Base-by-base conservation (phyloP, 176 grass and related monocot species). In the Elymus sibiricus region DNA sequence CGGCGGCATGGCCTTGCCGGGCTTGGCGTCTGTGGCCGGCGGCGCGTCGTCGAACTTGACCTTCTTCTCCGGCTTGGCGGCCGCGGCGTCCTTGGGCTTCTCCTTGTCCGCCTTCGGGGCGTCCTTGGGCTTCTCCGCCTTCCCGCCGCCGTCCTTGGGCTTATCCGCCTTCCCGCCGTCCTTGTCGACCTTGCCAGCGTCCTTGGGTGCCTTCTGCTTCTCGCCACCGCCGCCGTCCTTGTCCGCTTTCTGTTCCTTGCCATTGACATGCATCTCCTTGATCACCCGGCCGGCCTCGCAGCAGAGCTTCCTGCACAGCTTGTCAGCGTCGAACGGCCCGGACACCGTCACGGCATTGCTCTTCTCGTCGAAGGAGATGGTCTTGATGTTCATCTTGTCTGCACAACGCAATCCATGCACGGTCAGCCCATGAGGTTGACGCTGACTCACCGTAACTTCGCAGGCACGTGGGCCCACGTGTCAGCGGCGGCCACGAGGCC, bases 331-430 rank as follows among this genome's bases (percentile, higher is more conserved):
- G 87, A 98, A 95, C 56, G 93, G 91, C 46, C 95, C 95, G 5
- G 91, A 86, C 15, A 98, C 79, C 9, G 70, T 90, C 78, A 98
- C 91, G 37, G 87, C 40, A 39, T 90, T 90, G 85, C 43, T 85
- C 93, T 98, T 98, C 31, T 95, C 93, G 62, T 98, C 95, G 26
- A 85, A 98, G 35, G 91, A 81, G 60, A 89, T 90, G 79, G 87
- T 88, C 75, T 89, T 93, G 76, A 98, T 90, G 64, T 90, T 70
- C 87, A 84, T 79, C 77, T 90, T 83, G 49, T 93, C 95, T 98
- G 89, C 39, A 70, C 42, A 79, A 56, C 17, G 2, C 42, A 49
- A 70, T 19, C 9, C 46, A 67, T 35, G 40, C 35, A 83, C 17
- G 11, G 19, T 81, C 6, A 53, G 3, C 3, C 15, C 1, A 17